phyloP scores from a whole-genome alignment of 495 filamentous ascomycete species.

The Podospora conica region DNA sequence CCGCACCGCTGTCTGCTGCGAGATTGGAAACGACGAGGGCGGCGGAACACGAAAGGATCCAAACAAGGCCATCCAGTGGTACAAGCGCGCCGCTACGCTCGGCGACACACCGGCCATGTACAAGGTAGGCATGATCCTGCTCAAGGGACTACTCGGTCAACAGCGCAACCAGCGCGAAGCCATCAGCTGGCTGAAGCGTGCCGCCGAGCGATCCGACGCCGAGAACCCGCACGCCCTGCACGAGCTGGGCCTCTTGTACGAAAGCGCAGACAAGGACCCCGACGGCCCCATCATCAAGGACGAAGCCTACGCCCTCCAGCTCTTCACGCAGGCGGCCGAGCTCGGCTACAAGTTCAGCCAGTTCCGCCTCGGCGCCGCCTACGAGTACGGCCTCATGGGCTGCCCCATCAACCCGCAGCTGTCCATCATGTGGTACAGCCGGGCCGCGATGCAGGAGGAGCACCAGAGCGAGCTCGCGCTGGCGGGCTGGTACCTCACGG shows the following conservation, averaged over 20 bases:
- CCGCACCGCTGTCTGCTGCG: constrained; percentile 93
- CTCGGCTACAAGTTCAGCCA: constrained; percentile 94
- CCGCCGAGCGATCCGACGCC: constrained; percentile 77
- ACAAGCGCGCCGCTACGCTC: constrained; percentile 81
- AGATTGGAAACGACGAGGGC: constrained; percentile 89
- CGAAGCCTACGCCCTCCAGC: constrained; percentile 64
- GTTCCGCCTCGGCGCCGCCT: constrained; percentile 78
- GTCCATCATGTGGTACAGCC: constrained; percentile 88
- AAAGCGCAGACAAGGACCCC: constrained; percentile 53
- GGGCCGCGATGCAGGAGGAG: constrained; percentile 87
- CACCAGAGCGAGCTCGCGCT: constrained; percentile 90
- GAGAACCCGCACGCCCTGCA: constrained; percentile 95
- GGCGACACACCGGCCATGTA: constrained; percentile 95
- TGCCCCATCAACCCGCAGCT: constrained; percentile 73
- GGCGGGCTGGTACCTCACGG: constrained; percentile 94
- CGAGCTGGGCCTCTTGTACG: constrained; percentile 83
- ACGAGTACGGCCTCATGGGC: constrained; percentile 83
- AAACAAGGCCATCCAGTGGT: constrained; percentile 94
- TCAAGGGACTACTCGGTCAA: constrained; percentile 92
- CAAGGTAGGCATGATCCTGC: constrained; percentile 91
- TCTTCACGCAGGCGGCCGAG: constrained; percentile 84
- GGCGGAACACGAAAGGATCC: constrained; percentile 88
- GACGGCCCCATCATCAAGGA: constrained; percentile 67
- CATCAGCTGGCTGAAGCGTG: constrained; percentile 84
- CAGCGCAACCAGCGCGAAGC: constrained; percentile 77